These are phyloP conservation scores for Trichoderma polysporum DNA, from an alignment of 2,329 filamentous ascomycete species.

Conservation along the genomic window DNA sequence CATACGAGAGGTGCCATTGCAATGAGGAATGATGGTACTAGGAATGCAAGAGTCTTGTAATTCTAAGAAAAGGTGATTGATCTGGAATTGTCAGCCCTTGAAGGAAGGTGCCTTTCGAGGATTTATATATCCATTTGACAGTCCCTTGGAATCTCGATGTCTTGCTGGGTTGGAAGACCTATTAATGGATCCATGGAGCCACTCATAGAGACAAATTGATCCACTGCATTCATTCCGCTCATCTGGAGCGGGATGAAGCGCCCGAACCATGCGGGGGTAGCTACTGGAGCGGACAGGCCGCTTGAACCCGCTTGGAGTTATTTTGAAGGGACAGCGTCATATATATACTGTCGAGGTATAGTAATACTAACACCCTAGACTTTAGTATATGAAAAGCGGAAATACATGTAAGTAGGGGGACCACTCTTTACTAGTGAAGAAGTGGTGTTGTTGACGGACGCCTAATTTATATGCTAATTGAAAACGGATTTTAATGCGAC, in stretches of 20 bases:
- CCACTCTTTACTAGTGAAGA: too few species aligned
- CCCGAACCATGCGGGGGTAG: background rate
- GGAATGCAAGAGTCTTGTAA: background rate
- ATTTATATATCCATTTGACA: background rate
- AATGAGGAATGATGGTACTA: background rate
- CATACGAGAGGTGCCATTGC: slow-evolving; percentile 39
- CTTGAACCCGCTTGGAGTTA: background rate
- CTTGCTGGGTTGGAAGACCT: too few species aligned
- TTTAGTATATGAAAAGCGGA: too few species aligned
- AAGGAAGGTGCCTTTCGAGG: background rate
- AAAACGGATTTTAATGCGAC: too few species aligned
- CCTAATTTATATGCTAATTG: too few species aligned
- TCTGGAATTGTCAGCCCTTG: background rate
- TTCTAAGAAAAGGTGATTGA: background rate
- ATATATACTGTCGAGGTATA: background rate
- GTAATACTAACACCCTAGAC: too few species aligned
- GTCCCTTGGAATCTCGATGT: background rate
- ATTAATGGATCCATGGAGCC: too few species aligned
- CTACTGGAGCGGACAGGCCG: background rate
- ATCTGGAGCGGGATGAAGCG: background rate
- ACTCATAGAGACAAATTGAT: background rate
- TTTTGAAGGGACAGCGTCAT: background rate
- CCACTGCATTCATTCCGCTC: background rate
- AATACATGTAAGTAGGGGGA: too few species aligned
- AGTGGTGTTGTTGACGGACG: too few species aligned